Base-by-base conservation (phyloP, 1,284 basidiomycete species). In the Pseudozyma pruni region DNA sequence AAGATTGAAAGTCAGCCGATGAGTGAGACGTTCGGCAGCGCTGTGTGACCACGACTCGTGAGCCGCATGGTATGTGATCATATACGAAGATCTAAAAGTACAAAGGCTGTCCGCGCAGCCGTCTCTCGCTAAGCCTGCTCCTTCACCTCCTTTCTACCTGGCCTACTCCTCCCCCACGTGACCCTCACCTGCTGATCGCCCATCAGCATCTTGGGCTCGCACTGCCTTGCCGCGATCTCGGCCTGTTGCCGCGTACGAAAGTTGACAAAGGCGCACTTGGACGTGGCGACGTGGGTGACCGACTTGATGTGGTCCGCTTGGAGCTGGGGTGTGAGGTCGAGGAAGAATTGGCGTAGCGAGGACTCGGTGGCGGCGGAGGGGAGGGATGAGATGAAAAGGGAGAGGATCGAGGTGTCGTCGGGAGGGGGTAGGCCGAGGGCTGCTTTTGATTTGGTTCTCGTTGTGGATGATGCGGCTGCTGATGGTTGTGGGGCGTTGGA, bases 211-310 rank as follows among this genome's bases (percentile, higher is more conserved):
- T 94, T 94, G 62, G 90, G 88, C 14, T 91, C 88, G 87, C 94
- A 92, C 9, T 90, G 89, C 70, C 90, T 87, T 0, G 94, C 94
- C 0, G 92, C 93, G 8, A 85, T 84, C 83, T 99, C 96, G 13
- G 96, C 94, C 16, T 88, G 86, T 2, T 86, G 80, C 25, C 96
- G 87, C 54, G 90, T 88, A 60, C 86, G 89, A 84, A 98, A 98
- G 83, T 97, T 97, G 58, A 98, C 87, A 83, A 99, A 99, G 0
- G 95, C 95, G 83, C 93, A 97, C 83, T 93, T 72, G 35, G 68
- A 60, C 37, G 42, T 33, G 6, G 42, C 37, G 17, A 74, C 67
- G 14, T 74, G 45, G 23, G 72, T 72, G 42, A 77, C 70, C 14
- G 59, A 58, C 81, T 90, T 91, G 66, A 98, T 84, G 75, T 84